Conservation (phyloP, 2,329 filamentous ascomycete genomes). For the Colletotrichum destructivum region DNA sequence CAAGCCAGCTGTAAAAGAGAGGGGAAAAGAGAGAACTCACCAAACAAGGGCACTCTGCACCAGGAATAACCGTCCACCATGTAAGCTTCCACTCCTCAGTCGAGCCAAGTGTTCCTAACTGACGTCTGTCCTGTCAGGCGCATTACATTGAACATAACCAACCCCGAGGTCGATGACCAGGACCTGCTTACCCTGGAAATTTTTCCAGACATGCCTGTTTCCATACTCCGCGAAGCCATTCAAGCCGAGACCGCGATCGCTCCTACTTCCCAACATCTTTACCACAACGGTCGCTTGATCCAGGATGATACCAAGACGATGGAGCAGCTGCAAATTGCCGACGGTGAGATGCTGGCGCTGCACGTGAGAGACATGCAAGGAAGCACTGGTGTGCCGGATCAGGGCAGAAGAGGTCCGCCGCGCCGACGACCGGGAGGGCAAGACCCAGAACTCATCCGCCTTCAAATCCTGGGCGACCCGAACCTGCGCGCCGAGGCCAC, state of each 20-base stretch:
- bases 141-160: conserved; percentile 88
- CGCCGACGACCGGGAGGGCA: conserved; percentile 56
- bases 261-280: conserved; percentile 83
- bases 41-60: not conserved
- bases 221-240: conserved; percentile 89
- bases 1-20: not conserved
- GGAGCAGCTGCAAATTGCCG: conserved; percentile 82
- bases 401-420: conserved; percentile 55
- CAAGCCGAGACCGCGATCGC: conserved; percentile 86
- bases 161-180: conserved; percentile 75
- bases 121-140: conserved; percentile 70
- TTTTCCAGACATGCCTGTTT: conserved; percentile 84
- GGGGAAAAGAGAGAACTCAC: not conserved
- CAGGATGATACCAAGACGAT: conserved; percentile 83
- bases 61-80: conserved; percentile 29
- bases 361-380: conserved; percentile 77
- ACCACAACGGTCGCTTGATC: conserved; percentile 89
- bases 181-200: conserved; percentile 87
- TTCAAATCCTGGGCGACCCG: conserved; percentile 87
- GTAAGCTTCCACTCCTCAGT: conserved; percentile 18
- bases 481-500: conserved; percentile 79
- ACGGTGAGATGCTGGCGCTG: conserved; percentile 94
- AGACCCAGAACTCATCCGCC: conserved; percentile 86
- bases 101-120: conserved; percentile 8
- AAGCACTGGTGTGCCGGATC: conserved; percentile 57